A percentile compares a stretch with the other conserved stretches of the same genome.
phyloP scores from a whole-genome alignment of 2,329 filamentous ascomycete genomes.

The Blumeriella jaapii region DNA sequence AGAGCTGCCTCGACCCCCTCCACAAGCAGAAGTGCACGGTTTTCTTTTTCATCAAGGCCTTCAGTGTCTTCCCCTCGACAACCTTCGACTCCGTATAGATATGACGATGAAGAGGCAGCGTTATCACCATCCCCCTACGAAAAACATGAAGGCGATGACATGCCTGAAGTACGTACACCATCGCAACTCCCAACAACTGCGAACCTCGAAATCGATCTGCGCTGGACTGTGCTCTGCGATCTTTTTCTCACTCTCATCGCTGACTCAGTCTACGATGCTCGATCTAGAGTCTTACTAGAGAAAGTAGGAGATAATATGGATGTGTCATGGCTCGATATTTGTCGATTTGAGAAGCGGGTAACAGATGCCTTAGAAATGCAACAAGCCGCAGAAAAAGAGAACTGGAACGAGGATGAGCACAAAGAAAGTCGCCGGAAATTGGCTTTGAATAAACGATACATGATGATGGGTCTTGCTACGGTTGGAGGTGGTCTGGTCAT shows the following conservation, averaged over 20 bases:
- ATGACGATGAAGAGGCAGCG: constrained; percentile 35
- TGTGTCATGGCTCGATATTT: constrained; percentile 85
- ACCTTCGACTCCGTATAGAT: constrained; percentile 9
- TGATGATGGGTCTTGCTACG: constrained; percentile 94
- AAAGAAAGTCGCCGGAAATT: constrained; percentile 76
- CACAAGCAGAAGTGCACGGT: constrained; percentile 26
- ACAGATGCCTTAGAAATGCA: constrained; percentile 98
- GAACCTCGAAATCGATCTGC: constrained; percentile 87
- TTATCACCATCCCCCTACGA: constrained; percentile 48
- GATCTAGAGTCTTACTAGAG: constrained; percentile 76
- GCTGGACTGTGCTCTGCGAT: constrained; percentile 95
- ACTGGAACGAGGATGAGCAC: constrained; percentile 94
- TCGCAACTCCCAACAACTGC: constrained; percentile 70
- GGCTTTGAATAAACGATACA: constrained; percentile 70
- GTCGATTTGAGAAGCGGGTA: constrained; percentile 91
- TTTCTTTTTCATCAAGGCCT: constrained; percentile 28
- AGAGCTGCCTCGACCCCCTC: constrained; percentile 15
- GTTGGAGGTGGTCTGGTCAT: constrained; percentile 93
- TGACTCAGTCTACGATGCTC: constrained; percentile 86
- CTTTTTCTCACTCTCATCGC: constrained; percentile 91
- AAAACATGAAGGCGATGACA: constrained; percentile 53
- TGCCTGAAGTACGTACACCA: constrained; percentile 70
- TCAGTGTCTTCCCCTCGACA: constrained; percentile 14
- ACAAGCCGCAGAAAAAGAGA: constrained; percentile 85
- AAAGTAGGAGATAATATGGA: constrained; percentile 69